Percentiles rank a stretch among this genome's conserved stretches.
phyloP scores from a whole-genome alignment of 2,329 filamentous ascomycete genomes.

The Fusarium sp. region DNA sequence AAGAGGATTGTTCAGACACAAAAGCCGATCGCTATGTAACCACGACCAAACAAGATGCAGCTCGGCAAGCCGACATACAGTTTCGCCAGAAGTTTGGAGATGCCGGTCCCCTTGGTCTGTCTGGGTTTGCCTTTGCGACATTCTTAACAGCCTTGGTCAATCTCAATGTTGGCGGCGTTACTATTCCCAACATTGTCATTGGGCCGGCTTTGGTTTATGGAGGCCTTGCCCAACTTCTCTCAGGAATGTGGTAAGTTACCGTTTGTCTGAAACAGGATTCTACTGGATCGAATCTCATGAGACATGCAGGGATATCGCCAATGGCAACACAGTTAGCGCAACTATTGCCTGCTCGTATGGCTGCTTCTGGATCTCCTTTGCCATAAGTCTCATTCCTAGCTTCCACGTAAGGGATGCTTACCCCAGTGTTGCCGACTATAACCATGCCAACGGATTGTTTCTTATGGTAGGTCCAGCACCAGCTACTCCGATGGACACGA shows the following conservation, averaged over 20 bases:
- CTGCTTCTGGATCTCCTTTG: constrained; percentile 28
- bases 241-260: constrained; percentile 18
- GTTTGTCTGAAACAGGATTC: accelerated
- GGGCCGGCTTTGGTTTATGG: constrained; percentile 17
- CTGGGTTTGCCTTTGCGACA: constrained; percentile 17
- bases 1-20: background rate
- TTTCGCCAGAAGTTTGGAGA: constrained; percentile 21
- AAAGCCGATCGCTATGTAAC: background rate
- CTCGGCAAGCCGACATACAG: background rate
- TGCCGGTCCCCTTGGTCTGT: constrained; percentile 8
- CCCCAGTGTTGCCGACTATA: constrained; percentile 7
- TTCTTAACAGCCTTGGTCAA: constrained; percentile 18
- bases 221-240: constrained; percentile 9
- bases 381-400: constrained; percentile 14
- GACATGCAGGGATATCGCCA: constrained; percentile 1
- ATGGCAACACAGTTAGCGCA: constrained; percentile 16
- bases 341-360: constrained; percentile 20
- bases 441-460: constrained; percentile 20
- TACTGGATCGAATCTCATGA: accelerated
- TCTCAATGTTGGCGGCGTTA: constrained; percentile 9
- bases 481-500: accelerated
- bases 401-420: constrained; percentile 20
- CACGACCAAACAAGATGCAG: background rate
- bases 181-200: constrained; percentile 12
- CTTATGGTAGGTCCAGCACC: background rate